Evolutionary conservation across 345 rosid genomes (phyloP).

Genomic region (Laguncularia racemosa): DNA sequence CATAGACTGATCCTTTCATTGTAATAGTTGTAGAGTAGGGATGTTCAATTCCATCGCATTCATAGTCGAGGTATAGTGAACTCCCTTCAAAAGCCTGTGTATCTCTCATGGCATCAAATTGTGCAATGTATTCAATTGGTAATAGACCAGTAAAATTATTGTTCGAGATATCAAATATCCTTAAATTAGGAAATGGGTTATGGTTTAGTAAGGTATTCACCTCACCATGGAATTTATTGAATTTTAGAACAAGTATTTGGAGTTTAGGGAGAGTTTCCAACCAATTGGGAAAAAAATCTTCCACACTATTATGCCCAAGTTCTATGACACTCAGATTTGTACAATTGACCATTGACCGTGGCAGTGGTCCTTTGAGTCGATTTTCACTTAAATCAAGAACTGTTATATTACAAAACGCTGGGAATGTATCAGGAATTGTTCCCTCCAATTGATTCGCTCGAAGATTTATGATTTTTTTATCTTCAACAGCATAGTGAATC

Average conservation of each 20-base stretch:
- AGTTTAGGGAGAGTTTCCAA: conserved; percentile 14
- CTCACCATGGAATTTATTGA: conserved; percentile 18
- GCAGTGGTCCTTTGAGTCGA: conserved; percentile 11
- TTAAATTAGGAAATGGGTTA: conserved; percentile 6
- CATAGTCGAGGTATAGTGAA: neutral
- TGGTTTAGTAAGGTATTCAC: neutral
- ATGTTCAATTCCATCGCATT: neutral
- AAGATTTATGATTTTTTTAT: conserved; percentile 1
- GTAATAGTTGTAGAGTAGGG: neutral
- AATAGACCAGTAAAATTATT: no score
- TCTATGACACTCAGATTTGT: conserved; percentile 13
- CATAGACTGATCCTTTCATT: conserved; percentile 8
- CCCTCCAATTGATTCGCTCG: conserved; percentile 15
- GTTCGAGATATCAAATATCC: conserved; percentile 18
- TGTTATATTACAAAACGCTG: neutral
- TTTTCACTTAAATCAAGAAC: conserved; percentile 17
- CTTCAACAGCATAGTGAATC: neutral
- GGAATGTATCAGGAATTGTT: conserved; percentile 4
- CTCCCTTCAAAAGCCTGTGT: neutral
- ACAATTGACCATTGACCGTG: conserved; percentile 13
- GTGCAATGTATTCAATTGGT: neutral
- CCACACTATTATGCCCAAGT: conserved; percentile 15
- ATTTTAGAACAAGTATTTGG: conserved; percentile 18
- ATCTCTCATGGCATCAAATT: conserved; percentile 3
- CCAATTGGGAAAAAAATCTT: conserved; percentile 21